phyloP scores from a whole-genome alignment of 345 rosid species.

The Hibiscus mutabilis region DNA sequence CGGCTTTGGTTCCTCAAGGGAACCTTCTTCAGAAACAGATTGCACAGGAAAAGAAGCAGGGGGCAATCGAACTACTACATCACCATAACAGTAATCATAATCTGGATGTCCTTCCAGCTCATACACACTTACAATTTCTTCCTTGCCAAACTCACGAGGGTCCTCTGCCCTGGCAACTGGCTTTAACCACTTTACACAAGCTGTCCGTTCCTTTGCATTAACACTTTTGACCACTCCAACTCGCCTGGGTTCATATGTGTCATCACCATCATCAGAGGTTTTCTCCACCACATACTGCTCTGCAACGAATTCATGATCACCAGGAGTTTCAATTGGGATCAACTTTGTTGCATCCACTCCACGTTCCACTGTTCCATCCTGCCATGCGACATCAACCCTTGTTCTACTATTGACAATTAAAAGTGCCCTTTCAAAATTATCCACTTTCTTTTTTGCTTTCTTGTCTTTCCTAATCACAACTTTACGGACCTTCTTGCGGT shows the following conservation, averaged over 20 bases:
- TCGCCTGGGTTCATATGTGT: conserved; percentile 53
- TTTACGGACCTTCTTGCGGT: conserved; percentile 87
- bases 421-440: conserved; percentile 77
- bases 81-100: conserved; percentile 95
- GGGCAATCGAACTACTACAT: conserved; percentile 28
- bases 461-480: conserved; percentile 75
- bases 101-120: conserved; percentile 95
- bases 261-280: conserved; percentile 63
- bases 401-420: conserved; percentile 65
- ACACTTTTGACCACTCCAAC: conserved; percentile 85
- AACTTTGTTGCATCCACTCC: conserved; percentile 48
- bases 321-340: conserved; percentile 94
- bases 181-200: conserved; percentile 45
- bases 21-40: conserved; percentile 25
- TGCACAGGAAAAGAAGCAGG: conserved; percentile 46
- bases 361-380: conserved; percentile 61
- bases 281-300: conserved; percentile 31
- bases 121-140: conserved; percentile 26
- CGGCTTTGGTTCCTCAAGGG: conserved; percentile 30
- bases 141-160: conserved; percentile 79
- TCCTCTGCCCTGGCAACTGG: conserved; percentile 67
- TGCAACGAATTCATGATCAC: conserved; percentile 93
- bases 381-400: conserved; percentile 82
- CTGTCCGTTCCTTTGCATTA: conserved; percentile 72
- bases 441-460: conserved; percentile 75